These are phyloP conservation scores for barley (Hordeum vulgare) DNA, from an alignment of 176 grass and related monocot species.

Conservation along the genomic window DNA sequence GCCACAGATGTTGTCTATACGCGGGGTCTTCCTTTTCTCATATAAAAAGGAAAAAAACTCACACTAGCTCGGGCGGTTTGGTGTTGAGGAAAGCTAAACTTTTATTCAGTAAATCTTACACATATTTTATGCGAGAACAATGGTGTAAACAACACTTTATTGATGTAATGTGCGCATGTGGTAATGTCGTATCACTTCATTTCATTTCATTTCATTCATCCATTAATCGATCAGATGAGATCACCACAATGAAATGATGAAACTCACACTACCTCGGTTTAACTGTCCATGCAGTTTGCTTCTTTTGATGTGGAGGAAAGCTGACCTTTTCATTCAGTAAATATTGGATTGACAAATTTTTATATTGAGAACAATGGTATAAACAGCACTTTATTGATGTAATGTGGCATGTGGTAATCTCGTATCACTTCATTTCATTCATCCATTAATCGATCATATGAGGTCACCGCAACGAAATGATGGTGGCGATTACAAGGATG, in stretches of 20 bases:
- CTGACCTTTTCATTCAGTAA: neutral
- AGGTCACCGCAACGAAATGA: slow-evolving; percentile 4
- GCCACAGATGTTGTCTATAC: too few relatives aligned
- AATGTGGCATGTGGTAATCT: neutral
- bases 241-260: slow-evolving; percentile 12
- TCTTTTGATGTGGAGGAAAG: neutral
- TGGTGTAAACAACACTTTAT: neutral
- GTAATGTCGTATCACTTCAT: slow-evolving; percentile 7
- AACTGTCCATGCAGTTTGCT: neutral
- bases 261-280: too few relatives aligned
- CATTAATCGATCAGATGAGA: neutral
- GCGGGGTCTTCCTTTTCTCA: too few relatives aligned
- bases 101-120: neutral
- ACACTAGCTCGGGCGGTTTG: too few relatives aligned
- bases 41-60: too few relatives aligned
- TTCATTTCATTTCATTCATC: neutral
- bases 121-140: neutral
- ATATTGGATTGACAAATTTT: neutral
- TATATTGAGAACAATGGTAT: neutral
- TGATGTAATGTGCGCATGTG: neutral
- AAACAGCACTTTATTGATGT: neutral
- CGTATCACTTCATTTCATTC: neutral
- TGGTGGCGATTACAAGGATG: slow-evolving; percentile 17
- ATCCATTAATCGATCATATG: slow-evolving; percentile 1
- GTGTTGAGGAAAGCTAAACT: neutral